Evolutionary conservation across 164 flowering plant species (phyloP), one percentile per base, ranked within the genome.

Genomic region (Liquidambar formosana): DNA sequence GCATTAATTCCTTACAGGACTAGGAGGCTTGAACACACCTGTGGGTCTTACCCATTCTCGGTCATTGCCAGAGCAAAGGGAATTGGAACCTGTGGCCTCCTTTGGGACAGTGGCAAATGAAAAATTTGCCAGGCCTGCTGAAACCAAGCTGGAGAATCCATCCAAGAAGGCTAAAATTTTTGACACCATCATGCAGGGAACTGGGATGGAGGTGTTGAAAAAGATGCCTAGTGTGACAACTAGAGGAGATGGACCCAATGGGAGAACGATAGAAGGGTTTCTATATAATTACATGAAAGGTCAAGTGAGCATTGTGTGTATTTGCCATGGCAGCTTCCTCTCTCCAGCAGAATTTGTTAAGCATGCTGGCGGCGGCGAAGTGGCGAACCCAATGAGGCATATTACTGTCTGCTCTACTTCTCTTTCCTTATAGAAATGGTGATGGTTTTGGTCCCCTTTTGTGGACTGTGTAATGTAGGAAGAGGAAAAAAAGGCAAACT

Each of bases 241-340:
- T 1, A 59, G 22, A 0, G 80, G 80, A 18, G 69, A 65, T 21
- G 77, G 72, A 1, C 77, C 77, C 1, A n/a, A 70, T 22, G 80
- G 77, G 12, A 70, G 51, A 58, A 63, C 5, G 38, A 43, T 74
- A 13, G 69, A 77, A 52, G 77, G 80, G 26, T 66, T 77, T 46
- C 65, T 77, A 10, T 77, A 67, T 61, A 59, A 15, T 28, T 74
- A 62, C 60, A 23, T 0, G 18, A 63, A 44, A 51, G 70, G 53
- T 4, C 46, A 63, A 12, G 59, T 73, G 3, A 47, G 65, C 13
- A 67, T 77, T 5, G 72, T 77, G 0, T 77, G 80, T 33, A 41
- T 67, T 16, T 77, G 77, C 70, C 80, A 77, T 64, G 80, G 77
- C 27, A 45, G 45, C 21, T 63, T 74, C 18, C 60, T 74, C 41